A percentile compares a stretch with the other conserved stretches of the same genome.
phyloP scores from a whole-genome alignment of 257 asterid genomes.

The Fraxinus pennsylvanica region DNA sequence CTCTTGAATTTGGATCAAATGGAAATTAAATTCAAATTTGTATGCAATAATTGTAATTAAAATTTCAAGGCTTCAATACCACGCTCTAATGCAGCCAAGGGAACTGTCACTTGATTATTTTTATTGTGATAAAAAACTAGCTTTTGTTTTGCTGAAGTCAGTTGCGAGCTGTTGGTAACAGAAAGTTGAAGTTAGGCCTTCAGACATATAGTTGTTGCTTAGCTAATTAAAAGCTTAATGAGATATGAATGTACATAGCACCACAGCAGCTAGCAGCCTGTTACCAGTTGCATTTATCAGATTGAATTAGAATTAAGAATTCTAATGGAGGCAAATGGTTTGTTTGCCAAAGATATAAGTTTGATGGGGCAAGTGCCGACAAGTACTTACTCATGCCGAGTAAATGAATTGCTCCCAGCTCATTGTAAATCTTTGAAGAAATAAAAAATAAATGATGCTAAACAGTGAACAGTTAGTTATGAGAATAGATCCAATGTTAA shows the following conservation, averaged over 20 bases:
- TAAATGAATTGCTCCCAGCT: too few species aligned
- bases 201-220: not conserved
- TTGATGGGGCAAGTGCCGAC: too few species aligned
- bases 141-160: too few species aligned
- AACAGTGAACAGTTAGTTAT: too few species aligned
- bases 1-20: not conserved
- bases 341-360: not conserved
- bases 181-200: not conserved
- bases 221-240: not conserved
- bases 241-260: not conserved
- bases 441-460: too few species aligned
- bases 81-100: not conserved
- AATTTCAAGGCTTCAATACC: not conserved
- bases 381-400: too few species aligned
- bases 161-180: not conserved
- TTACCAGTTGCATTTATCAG: not conserved
- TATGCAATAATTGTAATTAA: not conserved
- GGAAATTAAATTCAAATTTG: too few species aligned
- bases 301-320: not conserved
- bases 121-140: too few species aligned
- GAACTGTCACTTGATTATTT: not conserved
- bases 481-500: not conserved
- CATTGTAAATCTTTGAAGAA: too few species aligned
- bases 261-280: not conserved
- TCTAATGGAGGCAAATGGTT: not conserved